Evolutionary conservation across 1,284 basidiomycete species (phyloP), one percentile per base, ranked within the genome.

Genomic region (Ceratobasidium sp.): DNA sequence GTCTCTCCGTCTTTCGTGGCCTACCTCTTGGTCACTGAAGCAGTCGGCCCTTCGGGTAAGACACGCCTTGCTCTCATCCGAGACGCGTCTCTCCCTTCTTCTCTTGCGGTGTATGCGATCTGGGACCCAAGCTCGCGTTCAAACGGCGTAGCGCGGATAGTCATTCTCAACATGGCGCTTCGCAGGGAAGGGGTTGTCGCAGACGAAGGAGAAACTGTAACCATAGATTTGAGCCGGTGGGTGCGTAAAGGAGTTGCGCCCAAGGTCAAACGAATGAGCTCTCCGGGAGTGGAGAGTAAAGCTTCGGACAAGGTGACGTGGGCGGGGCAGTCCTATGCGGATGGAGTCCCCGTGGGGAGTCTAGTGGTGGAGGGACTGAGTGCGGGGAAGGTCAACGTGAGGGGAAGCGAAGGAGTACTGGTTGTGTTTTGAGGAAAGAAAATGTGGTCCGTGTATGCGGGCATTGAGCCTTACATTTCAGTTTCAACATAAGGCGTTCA

Each of bases 1-100:
- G 79, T 80, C 0, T 79, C 80, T 13, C 82, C 82, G 0, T 81
- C 81, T 3, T 82, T 79, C 75, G 80, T 81, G 32, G 79, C 80
- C 2, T 81, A 80, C 73, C 80, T 82, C 7, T 78, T 82, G 72
- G 76, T 82, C 32, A 78, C 80, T 21, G 82, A 82, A 74, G 78
- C 81, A 4, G 76, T 82, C 59, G 80, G 80, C n/a, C 73, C 78
- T 1, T 79, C 80, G 18, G 74, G 73, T 1, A 50, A 77, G 50
- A 78, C 80, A 16, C 79, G 76, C n/a, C 74, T 81, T 35, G 73
- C 78, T 8, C 76, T 79, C 58, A 74, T 81, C 47, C 73, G 77
- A 38, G 44, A 78, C 11, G 73, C 78, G 1, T 59, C 73, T 23
- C 59, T 62, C 41, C 71, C 77, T 18, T 76, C 77, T 2, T 73